Percentiles rank a stretch among this genome's conserved stretches.
Evolutionary conservation across 108 stramenopile species (phyloP).

Genomic region (Nannochloropsis salina): DNA sequence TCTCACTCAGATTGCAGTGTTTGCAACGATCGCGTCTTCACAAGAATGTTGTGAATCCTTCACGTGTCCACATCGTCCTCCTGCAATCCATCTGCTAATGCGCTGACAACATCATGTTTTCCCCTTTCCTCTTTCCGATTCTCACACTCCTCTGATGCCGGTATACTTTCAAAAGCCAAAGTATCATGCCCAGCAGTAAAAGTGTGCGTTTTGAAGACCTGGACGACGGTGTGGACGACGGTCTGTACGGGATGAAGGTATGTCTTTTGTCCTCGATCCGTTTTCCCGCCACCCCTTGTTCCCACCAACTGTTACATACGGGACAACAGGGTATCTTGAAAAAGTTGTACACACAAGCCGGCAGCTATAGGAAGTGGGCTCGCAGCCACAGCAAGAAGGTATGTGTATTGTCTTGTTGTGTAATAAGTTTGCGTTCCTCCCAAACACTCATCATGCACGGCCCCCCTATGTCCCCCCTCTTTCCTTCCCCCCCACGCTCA

Average conservation of each 20-base stretch:
- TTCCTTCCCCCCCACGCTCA: background rate
- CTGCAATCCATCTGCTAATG: no score
- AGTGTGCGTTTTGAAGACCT: background rate
- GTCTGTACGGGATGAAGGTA: background rate
- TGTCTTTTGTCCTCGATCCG: background rate
- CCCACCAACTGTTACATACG: background rate
- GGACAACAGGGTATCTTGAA: background rate
- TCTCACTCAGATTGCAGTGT: no score
- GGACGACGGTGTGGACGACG: background rate
- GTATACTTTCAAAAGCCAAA: no score
- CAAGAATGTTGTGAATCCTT: no score
- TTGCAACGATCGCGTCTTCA: no score
- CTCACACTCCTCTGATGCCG: no score
- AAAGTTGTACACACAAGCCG: background rate
- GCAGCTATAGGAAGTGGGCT: background rate
- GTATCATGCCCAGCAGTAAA: background rate
- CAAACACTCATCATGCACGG: background rate
- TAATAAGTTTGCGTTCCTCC: background rate
- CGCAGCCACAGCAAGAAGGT: constrained; percentile 17
- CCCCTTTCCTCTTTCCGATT: no score
- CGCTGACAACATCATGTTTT: no score
- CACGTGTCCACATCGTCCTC: no score
- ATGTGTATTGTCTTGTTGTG: background rate
- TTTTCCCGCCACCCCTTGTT: background rate
- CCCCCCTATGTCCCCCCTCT: background rate